These are phyloP conservation scores for Aspergillus phoenicis DNA, from an alignment of 2,329 filamentous ascomycete species.

Conservation along the genomic window DNA sequence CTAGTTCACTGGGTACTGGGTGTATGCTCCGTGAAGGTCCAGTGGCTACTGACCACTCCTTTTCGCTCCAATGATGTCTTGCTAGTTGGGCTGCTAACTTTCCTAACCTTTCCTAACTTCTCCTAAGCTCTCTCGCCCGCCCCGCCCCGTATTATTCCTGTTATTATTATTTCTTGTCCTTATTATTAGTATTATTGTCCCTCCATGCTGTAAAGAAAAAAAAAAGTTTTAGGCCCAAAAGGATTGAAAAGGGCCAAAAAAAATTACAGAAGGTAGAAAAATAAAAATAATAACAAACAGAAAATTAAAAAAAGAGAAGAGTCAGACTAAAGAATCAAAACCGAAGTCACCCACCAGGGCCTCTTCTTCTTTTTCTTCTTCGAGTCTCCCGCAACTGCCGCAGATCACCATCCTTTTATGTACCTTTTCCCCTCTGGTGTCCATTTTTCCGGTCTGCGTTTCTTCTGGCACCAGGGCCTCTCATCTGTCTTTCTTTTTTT, in stretches of 20 bases:
- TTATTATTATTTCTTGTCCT: conserved; percentile 13
- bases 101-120: conserved; percentile 17
- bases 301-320: conserved; percentile 6
- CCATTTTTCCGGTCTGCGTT: conserved; percentile 8
- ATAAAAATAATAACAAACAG: neutral
- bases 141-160: conserved; percentile 20
- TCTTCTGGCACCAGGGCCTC: neutral
- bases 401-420: conserved; percentile 24
- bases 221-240: neutral
- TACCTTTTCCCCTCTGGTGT: conserved; percentile 12
- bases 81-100: conserved; percentile 14
- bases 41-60: conserved; percentile 13
- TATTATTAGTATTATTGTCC: conserved; percentile 9
- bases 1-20: conserved; percentile 13
- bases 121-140: conserved; percentile 11
- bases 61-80: conserved; percentile 18
- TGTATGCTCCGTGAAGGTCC: conserved; percentile 4
- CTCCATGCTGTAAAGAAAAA: conserved; percentile 11
- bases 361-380: conserved; percentile 2
- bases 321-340: conserved; percentile 6
- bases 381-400: conserved; percentile 11
- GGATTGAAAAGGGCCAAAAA: neutral
- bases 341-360: conserved; percentile 5
- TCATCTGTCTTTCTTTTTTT: neutral
- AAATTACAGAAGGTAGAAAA: conserved; percentile 1